Percentiles rank a stretch among this genome's conserved stretches.
Evolutionary conservation across 2,329 filamentous ascomycete genomes (phyloP).

Genomic region (Penicillium sp.): DNA sequence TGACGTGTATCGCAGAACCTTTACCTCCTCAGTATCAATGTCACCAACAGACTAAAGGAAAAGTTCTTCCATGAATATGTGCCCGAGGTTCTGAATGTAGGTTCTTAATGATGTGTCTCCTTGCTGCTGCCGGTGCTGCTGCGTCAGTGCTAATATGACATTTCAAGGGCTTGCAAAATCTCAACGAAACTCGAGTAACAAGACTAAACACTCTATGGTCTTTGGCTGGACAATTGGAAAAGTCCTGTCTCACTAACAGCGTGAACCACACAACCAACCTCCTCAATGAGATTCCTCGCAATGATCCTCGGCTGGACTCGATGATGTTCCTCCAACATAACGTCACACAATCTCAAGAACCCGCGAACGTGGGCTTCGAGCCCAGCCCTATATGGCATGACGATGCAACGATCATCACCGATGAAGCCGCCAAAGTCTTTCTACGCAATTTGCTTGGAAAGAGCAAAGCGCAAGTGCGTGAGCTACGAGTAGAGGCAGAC

Average conservation of each 20-base stretch:
- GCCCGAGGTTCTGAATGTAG: slow-evolving; percentile 84
- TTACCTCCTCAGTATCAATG: slow-evolving; percentile 93
- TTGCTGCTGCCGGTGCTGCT: background rate
- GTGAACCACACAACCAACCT: slow-evolving; percentile 68
- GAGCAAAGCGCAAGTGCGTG: slow-evolving; percentile 76
- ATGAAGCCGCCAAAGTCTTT: slow-evolving; percentile 84
- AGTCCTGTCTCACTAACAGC: slow-evolving; percentile 70
- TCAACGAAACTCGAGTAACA: slow-evolving; percentile 80
- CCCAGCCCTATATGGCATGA: slow-evolving; percentile 97
- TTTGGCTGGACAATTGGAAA: slow-evolving; percentile 72
- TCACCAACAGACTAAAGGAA: slow-evolving; percentile 96
- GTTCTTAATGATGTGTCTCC: slow-evolving; percentile 13
- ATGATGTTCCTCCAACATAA: slow-evolving; percentile 99
- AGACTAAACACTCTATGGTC: slow-evolving; percentile 85
- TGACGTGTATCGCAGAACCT: slow-evolving; percentile 59
- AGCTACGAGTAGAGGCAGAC: slow-evolving; percentile 76
- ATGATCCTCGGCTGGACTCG: slow-evolving; percentile 82
- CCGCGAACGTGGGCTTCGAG: slow-evolving; percentile 79
- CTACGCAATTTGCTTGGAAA: slow-evolving; percentile 87
- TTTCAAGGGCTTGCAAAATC: slow-evolving; percentile 68
- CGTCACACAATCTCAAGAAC: slow-evolving; percentile 74
- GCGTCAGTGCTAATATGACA: slow-evolving; percentile 4
- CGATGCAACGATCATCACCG: slow-evolving; percentile 76
- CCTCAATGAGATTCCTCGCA: slow-evolving; percentile 75
- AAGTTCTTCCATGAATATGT: slow-evolving; percentile 97